phyloP scores from a whole-genome alignment of 257 asterid genomes.

The Ehretia macrophylla region DNA sequence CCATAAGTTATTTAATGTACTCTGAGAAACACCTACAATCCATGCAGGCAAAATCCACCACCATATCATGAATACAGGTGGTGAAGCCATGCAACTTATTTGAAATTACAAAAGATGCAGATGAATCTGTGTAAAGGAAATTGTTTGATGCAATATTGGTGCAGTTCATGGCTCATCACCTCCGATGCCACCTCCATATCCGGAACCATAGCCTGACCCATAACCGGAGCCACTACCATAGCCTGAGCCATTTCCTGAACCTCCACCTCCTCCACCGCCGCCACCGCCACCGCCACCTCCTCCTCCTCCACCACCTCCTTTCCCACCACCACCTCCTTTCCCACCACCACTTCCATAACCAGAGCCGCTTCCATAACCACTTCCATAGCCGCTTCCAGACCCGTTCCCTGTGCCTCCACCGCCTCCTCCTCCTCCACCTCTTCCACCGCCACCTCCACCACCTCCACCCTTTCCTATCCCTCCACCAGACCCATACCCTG shows the following conservation, averaged over 20 bases:
- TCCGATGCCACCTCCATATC: no score
- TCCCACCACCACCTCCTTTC: conserved; percentile 32
- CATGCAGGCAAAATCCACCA: no score
- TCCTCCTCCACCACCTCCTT: conserved; percentile 17
- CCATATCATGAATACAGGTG: no score
- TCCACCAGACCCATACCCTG: conserved; percentile 31
- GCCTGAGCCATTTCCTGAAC: conserved; percentile 21
- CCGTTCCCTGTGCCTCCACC: conserved; percentile 39
- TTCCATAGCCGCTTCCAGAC: conserved; percentile 24
- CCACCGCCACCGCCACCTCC: conserved; percentile 27
- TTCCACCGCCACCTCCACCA: conserved; percentile 22
- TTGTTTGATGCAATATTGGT: no score
- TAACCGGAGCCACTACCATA: no score
- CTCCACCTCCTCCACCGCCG: conserved; percentile 3
- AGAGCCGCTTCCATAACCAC: conserved; percentile 26
- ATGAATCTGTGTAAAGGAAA: no score
- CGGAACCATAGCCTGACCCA: conserved; percentile 37
- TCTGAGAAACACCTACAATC: no score
- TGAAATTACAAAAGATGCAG: no score
- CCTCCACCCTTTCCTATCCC: conserved; percentile 48
- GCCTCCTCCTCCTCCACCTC: conserved; percentile 23
- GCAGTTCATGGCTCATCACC: no score
- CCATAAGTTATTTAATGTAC: no score
- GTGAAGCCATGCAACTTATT: no score
- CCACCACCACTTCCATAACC: conserved; percentile 33